phyloP scores from a whole-genome alignment of 208 protist species.

The Lotmaria passim region DNA sequence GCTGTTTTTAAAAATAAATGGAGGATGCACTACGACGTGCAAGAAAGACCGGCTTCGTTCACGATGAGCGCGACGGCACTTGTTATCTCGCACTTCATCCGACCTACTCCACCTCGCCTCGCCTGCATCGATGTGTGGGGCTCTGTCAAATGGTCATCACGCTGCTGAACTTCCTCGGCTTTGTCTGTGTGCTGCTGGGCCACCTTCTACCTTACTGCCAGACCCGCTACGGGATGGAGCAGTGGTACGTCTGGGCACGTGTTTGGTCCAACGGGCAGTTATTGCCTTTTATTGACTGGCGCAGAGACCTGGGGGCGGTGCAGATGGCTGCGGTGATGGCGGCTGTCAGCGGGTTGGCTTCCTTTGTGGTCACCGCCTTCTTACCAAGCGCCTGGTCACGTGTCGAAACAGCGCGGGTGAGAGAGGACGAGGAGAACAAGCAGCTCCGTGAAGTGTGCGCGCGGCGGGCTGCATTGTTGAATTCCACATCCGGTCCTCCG shows the following conservation, averaged over 20 bases:
- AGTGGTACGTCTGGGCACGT: slow-evolving; percentile 11
- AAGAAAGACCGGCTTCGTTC: background rate
- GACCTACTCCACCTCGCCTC: background rate
- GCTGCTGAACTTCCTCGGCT: background rate
- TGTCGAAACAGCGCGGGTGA: background rate
- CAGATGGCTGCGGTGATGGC: background rate
- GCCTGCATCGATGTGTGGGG: background rate
- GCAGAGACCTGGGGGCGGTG: background rate
- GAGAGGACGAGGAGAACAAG: background rate
- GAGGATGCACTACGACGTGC: background rate
- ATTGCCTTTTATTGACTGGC: background rate
- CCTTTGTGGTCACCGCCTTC: background rate
- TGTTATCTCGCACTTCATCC: background rate
- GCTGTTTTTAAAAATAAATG: too few relatives aligned
- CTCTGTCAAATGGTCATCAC: background rate
- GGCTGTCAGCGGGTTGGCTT: background rate
- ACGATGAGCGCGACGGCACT: background rate
- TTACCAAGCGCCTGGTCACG: slow-evolving; percentile 4
- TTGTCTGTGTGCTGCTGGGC: background rate
- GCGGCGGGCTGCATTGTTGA: background rate
- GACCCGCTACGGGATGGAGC: slow-evolving; percentile 3
- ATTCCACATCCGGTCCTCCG: too few relatives aligned
- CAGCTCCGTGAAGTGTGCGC: background rate
- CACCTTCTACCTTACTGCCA: background rate
- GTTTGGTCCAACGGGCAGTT: slow-evolving; percentile 2